Evolutionary conservation across 148 eudicot genomes (phyloP).

Genomic region (Camellia sinensis): DNA sequence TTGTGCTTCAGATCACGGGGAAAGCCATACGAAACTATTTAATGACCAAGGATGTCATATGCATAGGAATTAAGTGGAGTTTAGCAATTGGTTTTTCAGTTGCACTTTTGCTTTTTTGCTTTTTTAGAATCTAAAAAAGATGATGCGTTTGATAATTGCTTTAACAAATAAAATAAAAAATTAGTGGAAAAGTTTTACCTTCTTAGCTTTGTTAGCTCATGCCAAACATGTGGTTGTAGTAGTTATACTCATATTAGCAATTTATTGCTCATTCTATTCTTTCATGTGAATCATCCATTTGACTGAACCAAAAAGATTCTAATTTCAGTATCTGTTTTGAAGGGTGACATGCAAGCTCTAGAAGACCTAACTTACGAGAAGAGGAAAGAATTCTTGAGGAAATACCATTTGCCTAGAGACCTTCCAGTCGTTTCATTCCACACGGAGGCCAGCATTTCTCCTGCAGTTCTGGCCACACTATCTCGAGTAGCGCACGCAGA

Average conservation of each 20-base stretch:
- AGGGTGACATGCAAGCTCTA: slow-evolving; percentile 96
- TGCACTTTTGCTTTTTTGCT: no score
- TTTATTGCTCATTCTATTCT: background rate
- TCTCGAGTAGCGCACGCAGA: slow-evolving; percentile 95
- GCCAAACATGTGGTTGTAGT: background rate
- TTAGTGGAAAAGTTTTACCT: no score
- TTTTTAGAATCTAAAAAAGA: no score
- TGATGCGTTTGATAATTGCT: no score
- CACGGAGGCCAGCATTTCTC: slow-evolving; percentile 89
- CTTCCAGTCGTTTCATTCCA: slow-evolving; percentile 81
- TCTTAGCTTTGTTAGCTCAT: no score
- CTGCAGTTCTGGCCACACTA: slow-evolving; percentile 82
- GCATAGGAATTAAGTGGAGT: background rate
- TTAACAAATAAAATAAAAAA: no score
- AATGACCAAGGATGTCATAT: background rate
- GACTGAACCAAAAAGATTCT: background rate
- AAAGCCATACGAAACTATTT: background rate
- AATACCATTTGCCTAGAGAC: slow-evolving; percentile 64
- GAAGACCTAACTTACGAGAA: slow-evolving; percentile 89
- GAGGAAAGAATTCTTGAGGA: slow-evolving; percentile 72
- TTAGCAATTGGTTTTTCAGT: no score
- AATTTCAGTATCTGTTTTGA: slow-evolving; percentile 21
- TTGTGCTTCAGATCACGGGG: background rate
- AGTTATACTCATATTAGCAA: background rate
- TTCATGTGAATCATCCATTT: background rate